Base-by-base conservation (phyloP, 75 land plant species). In the Pinus tabuliformis region DNA sequence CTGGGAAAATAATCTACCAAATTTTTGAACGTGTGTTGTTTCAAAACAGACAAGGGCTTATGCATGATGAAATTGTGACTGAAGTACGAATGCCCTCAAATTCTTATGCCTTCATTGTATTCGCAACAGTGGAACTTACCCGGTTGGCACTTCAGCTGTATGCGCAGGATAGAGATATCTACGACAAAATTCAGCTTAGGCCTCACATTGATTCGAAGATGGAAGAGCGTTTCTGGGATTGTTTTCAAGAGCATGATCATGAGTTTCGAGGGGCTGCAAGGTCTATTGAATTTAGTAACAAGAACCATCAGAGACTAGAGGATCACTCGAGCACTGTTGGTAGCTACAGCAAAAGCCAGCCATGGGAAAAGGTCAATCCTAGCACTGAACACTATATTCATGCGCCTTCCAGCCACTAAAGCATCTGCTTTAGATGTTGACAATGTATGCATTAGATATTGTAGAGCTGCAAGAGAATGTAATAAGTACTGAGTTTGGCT, bases 71-170 rank as follows among this genome's bases (percentile, higher is more conserved):
- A 5, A 56, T 82, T 36, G 74, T 82, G 20, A 82, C 81, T 15
- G 76, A 82, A 37, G 83, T 82, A 24, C 66, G 81, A 28, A 76
- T 82, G 20, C 75, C 70, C 1, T 52, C 81, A 9, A 79, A 73
- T 60, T 82, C 54, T 75, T 82, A 82, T 79, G 83, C 83, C 6
- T 82, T 82, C 42, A 76, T 82, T 72, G 83, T 82, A 33, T 82
- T 82, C 76, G 83, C 78, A 36, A 52, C 64, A 21, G 81, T 79
- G 73, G 83, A 82, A 22, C 82, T 82, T 11, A 71, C 83, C 22
- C 58, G 83, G n/a, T 33, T 82, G 66, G 83, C 72, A 33, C 76
- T 82, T 76, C 74, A 82, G 64, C 61, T 82, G 49, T 82, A 79
- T 39, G 80, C 58, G 33, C 81, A 73, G 36, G 81, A 82, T 59